These are phyloP conservation scores for Saccharum hybrid DNA, from an alignment of 202 grass and related monocot genomes.

Conservation along the genomic window DNA sequence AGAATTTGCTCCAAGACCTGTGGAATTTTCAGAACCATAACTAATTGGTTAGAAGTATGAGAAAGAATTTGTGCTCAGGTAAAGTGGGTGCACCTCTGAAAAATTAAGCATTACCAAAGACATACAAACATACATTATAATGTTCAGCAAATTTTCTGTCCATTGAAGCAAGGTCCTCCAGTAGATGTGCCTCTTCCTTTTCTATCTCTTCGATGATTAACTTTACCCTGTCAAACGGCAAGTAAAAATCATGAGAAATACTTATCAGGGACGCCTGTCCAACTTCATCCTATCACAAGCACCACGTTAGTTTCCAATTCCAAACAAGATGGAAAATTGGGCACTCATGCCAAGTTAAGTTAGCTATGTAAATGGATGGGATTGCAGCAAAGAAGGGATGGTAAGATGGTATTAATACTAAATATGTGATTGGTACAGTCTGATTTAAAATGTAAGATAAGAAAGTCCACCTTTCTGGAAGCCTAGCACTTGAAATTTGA, in stretches of 20 bases:
- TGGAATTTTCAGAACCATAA: slow-evolving; percentile 30
- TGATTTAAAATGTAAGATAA: slow-evolving; percentile 4
- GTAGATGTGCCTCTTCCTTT: slow-evolving; percentile 82
- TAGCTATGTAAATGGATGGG: slow-evolving; percentile 8
- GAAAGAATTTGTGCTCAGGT: slow-evolving; percentile 23
- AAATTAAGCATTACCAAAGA: slow-evolving; percentile 8
- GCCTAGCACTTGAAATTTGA: slow-evolving; percentile 89
- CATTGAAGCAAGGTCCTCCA: slow-evolving; percentile 96
- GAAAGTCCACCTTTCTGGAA: slow-evolving; percentile 79
- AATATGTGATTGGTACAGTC: background rate
- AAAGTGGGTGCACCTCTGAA: background rate
- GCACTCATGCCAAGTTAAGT: slow-evolving; percentile 13
- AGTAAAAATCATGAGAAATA: background rate
- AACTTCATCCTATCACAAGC: background rate
- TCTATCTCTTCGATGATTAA: slow-evolving; percentile 96
- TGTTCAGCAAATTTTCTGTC: slow-evolving; percentile 99
- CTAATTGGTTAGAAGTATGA: slow-evolving; percentile 30
- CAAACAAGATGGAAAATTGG: slow-evolving; percentile 38
- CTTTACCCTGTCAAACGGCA: slow-evolving; percentile 69
- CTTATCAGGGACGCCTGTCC: background rate
- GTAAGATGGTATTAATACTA: background rate
- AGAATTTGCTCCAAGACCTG: slow-evolving; percentile 99
- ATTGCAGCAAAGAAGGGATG: slow-evolving; percentile 3
- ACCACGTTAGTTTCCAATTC: slow-evolving; percentile 17
- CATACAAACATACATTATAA: slow-evolving; percentile 70